These are phyloP conservation scores for Magnusiomyces tetraspermus DNA, from an alignment of 1,139 yeast species.

Conservation along the genomic window DNA sequence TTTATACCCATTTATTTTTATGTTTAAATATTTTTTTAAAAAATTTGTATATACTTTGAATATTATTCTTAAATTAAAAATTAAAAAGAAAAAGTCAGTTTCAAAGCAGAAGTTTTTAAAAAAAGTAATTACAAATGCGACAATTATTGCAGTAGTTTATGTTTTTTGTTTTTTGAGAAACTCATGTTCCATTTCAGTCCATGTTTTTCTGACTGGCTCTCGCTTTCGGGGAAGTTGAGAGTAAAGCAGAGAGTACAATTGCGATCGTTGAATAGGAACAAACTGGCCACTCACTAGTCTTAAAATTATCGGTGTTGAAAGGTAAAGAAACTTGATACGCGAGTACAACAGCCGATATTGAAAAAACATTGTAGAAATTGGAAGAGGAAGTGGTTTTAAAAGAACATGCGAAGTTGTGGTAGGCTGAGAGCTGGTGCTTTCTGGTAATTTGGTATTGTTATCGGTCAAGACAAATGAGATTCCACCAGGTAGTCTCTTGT, in stretches of 20 bases:
- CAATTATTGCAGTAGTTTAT: background rate
- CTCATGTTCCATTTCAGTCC: background rate
- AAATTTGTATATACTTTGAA: too few species aligned
- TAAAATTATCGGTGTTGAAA: slow-evolving; percentile 35
- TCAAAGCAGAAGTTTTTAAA: too few species aligned
- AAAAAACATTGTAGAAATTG: slow-evolving; percentile 37
- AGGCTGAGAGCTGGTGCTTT: slow-evolving; percentile 18
- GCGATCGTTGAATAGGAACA: slow-evolving; percentile 39
- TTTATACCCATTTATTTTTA: too few species aligned
- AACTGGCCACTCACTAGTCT: slow-evolving; percentile 39
- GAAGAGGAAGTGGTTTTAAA: slow-evolving; percentile 40
- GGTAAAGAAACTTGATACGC: slow-evolving; percentile 36
- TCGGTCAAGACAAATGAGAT: slow-evolving; percentile 37
- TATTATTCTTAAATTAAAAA: too few species aligned
- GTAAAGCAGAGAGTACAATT: slow-evolving; percentile 41
- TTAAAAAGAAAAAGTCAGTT: too few species aligned
- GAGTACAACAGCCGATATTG: slow-evolving; percentile 39
- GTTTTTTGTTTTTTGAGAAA: background rate
- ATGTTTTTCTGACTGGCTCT: slow-evolving; percentile 13
- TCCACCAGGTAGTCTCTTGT: slow-evolving; percentile 87
- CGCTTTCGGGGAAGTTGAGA: slow-evolving; percentile 41
- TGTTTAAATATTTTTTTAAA: too few species aligned
- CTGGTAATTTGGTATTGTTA: background rate
- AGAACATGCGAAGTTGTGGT: slow-evolving; percentile 19
- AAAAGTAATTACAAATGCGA: too few species aligned